A percentile compares a stretch with the other conserved stretches of the same genome.
phyloP scores from a whole-genome alignment of 2,329 filamentous ascomycete species.

The Metarhizium rileyi region DNA sequence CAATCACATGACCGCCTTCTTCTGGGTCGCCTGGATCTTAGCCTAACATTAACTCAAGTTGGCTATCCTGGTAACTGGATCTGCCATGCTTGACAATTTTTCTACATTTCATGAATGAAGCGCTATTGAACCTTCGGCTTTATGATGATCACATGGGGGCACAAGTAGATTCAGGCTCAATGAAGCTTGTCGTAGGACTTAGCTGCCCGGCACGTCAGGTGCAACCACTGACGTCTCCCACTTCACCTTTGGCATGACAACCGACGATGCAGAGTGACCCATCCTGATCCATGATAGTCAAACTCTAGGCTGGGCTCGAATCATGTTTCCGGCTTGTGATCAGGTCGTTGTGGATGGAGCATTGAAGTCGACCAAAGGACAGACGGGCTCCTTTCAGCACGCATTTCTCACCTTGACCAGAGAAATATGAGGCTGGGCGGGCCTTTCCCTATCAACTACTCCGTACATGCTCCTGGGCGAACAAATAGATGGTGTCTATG shows the following conservation, averaged over 20 bases:
- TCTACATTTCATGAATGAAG: no score
- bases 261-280: conserved; percentile 21
- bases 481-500: background rate
- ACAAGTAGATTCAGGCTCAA: conserved; percentile 31
- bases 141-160: conserved; percentile 31
- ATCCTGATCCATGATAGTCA: background rate
- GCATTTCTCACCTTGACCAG: no score
- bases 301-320: background rate
- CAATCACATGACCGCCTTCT: background rate
- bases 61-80: conserved; percentile 32
- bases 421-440: background rate
- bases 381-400: no score
- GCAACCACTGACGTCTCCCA: conserved; percentile 41
- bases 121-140: no score
- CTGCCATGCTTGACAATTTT: no score
- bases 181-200: conserved; percentile 27
- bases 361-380: background rate
- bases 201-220: conserved; percentile 30
- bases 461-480: background rate
- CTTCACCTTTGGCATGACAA: conserved; percentile 31
- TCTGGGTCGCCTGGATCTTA: background rate
- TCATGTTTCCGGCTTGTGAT: background rate
- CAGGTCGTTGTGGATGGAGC: background rate
- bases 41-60: no score
- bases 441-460: background rate